phyloP scores from a whole-genome alignment of 2,329 filamentous ascomycete species.

The Paraphaeosphaeria sporulosa region DNA sequence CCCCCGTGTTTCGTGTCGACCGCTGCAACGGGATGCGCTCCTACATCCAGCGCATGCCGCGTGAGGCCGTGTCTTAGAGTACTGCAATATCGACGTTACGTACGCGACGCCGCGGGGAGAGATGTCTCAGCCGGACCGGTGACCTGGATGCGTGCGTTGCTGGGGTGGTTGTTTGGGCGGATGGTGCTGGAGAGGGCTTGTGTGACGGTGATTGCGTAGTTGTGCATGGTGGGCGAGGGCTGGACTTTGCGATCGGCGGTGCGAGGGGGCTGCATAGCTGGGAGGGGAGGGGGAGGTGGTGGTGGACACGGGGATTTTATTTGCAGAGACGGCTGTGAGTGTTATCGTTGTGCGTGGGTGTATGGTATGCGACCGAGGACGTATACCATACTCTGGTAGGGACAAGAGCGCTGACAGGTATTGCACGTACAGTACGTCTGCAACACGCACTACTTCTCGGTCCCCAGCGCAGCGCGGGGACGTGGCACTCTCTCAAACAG shows the following conservation, averaged over 20 bases:
- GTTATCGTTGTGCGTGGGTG: neutral
- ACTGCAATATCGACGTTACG: no score
- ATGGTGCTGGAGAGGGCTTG: neutral
- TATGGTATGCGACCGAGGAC: neutral
- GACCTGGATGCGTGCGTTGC: neutral
- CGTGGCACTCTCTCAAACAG: no score
- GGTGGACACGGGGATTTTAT: neutral
- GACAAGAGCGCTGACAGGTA: no score
- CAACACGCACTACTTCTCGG: no score
- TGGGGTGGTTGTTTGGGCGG: no score
- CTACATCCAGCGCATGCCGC: neutral
- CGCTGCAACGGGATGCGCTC: neutral
- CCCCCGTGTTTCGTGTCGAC: neutral
- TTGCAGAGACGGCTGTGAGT: conserved; percentile 2
- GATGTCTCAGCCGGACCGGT: neutral
- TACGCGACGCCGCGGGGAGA: no score
- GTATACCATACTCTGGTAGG: no score
- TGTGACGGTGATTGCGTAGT: neutral
- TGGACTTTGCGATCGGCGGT: neutral
- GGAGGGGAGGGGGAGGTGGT: neutral
- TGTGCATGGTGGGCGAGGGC: neutral
- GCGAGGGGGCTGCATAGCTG: neutral
- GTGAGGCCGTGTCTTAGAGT: neutral
- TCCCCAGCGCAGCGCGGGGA: no score
- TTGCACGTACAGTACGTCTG: no score